These are phyloP conservation scores for Dactylonectria estremocensis DNA, from an alignment of 2,329 filamentous ascomycete genomes.

Conservation along the genomic window DNA sequence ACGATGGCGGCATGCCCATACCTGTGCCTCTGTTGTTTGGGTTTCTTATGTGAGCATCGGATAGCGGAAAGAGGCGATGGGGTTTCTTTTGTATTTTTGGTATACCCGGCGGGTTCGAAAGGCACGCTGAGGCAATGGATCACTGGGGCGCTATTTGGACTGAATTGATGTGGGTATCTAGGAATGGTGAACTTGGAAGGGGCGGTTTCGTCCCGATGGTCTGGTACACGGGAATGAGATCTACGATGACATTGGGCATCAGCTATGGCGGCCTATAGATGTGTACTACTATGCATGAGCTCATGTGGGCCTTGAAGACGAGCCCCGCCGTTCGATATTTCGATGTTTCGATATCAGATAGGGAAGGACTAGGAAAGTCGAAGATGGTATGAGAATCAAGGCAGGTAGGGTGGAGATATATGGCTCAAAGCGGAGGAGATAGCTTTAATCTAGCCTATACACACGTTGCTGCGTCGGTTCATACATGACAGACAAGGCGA, in stretches of 20 bases:
- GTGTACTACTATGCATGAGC: conserved; percentile 8
- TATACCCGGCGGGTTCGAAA: conserved; percentile 12
- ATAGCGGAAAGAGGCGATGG: conserved; percentile 7
- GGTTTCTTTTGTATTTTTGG: conserved; percentile 26
- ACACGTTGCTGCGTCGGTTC: not conserved
- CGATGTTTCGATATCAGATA: conserved; percentile 3
- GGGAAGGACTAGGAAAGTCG: not conserved
- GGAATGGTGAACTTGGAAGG: conserved; percentile 14
- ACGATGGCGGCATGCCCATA: conserved; percentile 33
- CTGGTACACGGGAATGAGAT: conserved; percentile 27
- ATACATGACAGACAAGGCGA: not conserved
- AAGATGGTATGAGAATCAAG: not conserved
- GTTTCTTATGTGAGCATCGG: conserved; percentile 36
- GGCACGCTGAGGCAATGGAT: conserved; percentile 11
- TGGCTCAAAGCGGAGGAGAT: not conserved
- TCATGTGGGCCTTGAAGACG: not conserved
- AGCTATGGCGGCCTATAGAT: conserved; percentile 3
- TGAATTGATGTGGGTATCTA: conserved; percentile 20
- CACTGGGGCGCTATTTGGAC: conserved; percentile 28
- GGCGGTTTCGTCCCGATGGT: conserved; percentile 12
- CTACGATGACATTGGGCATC: conserved; percentile 18
- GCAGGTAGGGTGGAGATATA: not conserved
- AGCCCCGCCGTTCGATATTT: not conserved
- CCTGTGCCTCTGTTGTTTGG: conserved; percentile 41
- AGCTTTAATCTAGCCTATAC: not conserved